A percentile compares a stretch with the other conserved stretches of the same genome.
Conservation (phyloP, 345 rosid genomes). For the Populus deltoides region DNA sequence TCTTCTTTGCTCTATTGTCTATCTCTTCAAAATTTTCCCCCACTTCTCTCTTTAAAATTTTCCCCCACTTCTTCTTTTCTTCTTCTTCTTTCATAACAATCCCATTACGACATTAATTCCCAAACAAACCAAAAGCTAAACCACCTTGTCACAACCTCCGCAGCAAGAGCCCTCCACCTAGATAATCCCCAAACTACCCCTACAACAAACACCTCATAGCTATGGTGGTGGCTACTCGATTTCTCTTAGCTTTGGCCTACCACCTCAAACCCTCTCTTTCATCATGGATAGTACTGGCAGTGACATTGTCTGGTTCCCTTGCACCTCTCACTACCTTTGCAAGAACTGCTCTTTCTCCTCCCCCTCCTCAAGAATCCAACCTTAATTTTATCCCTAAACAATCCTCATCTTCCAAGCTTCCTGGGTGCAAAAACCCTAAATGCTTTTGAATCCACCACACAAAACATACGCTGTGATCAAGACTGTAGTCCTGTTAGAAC, state of each 20-base stretch:
- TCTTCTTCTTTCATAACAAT: constrained; percentile 21
- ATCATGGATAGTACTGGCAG: constrained; percentile 37
- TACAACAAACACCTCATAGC: constrained; percentile 14
- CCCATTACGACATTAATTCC: constrained; percentile 20
- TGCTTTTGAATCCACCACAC: constrained; percentile 41
- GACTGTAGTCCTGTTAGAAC: constrained; percentile 4
- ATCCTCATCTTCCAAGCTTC: constrained; percentile 31
- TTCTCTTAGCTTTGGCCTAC: constrained; percentile 31
- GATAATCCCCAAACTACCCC: constrained; percentile 17
- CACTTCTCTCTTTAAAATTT: background rate
- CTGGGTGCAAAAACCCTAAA: constrained; percentile 43
- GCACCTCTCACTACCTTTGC: constrained; percentile 39
- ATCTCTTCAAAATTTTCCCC: background rate
- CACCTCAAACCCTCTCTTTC: constrained; percentile 29
- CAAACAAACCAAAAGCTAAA: constrained; percentile 19
- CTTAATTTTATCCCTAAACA: constrained; percentile 29
- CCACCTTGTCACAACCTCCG: constrained; percentile 27
- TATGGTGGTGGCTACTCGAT: constrained; percentile 29
- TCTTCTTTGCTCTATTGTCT: constrained; percentile 5
- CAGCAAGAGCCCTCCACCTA: constrained; percentile 39
- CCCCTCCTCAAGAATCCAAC: constrained; percentile 2
- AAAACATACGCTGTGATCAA: constrained; percentile 6
- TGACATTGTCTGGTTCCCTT: constrained; percentile 42
- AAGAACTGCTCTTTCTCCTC: constrained; percentile 27
- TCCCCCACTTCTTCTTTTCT: background rate